Evolutionary conservation across 179 eudicot species (phyloP), one percentile per base, ranked within the genome.

Genomic region (Patellifolia procumbens): DNA sequence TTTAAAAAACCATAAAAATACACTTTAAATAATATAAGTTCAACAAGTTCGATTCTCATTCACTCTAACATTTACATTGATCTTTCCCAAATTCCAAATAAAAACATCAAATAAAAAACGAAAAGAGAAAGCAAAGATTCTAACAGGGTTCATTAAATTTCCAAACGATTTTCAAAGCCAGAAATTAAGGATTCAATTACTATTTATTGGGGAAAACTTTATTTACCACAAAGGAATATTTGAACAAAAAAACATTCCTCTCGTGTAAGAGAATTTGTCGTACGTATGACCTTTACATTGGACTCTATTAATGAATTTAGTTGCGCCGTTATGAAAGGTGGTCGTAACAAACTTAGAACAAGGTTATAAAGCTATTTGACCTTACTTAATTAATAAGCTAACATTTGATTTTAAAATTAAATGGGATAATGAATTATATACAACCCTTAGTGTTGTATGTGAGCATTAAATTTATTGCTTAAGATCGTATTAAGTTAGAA

Each of bases 201-300:
- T n/a, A n/a, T n/a, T n/a, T n/a, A n/a, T n/a, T n/a, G n/a, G n/a
- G n/a, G n/a, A n/a, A n/a, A n/a, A n/a, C n/a, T n/a, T 28, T 70
- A 26, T 39, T 60, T 28, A 48, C 5, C 13, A 31, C 60, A 51
- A n/a, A 52, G 61, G 29, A 51, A 51, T 51, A 34, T 51, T 51
- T 70, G 61, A 32, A 32, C 62, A 48, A 31, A 6, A 68, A 52
- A 70, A 32, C 62, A 70, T 70, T 70, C 55, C 56, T 52, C 37
- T 49, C 62, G 59, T 70, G 62, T 52, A 52, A 51, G 45, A 51
- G 16, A 29, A 34, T 70, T 19, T 70, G 74, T 70, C 45, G 31
- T 22, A 32, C 15, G 28, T 51, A 70, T 70, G 74, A 70, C 74
- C 74, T 28, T 34, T 34, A 34, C 49, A 34, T 55, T 19, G 17